Base-by-base conservation (phyloP, 495 filamentous ascomycete genomes). In the Trichoderma gamsii region DNA sequence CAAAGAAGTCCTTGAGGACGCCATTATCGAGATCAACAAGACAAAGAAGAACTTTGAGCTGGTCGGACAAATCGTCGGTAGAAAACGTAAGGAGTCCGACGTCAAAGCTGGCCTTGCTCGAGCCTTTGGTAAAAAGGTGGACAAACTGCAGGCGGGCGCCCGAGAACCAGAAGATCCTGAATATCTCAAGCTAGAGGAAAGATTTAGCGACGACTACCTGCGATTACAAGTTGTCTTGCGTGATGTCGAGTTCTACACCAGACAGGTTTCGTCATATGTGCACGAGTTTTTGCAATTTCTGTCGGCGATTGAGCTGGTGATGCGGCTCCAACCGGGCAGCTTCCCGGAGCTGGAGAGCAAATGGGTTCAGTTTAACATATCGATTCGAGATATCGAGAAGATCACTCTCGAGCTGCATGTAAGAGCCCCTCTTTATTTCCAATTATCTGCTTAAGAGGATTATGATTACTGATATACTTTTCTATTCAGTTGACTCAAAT, bases 1-100 rank as follows among this genome's bases (percentile, higher is more conserved):
- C 5, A 78, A 84, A 15, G 79, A 84, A 41, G 83, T 86, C 64
- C 83, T 95, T 65, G 88, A 87, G 25, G 85, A 84, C 15, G 86
- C 93, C 56, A 88, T 90, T 46, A 83, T 89, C 41, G 88, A 93
- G 29, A 97, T 99, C 73, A 96, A 98, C 79, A 91, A 93, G 69
- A 84, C 92, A 70, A 97, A 97, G 77, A 93, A 91, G 75, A 90
- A 94, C 15, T 91, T 91, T 29, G 91, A 97, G 70, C 84, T 96
- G 67, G 89, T 98, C 32, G 92, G 90, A 7, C 89, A 96, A 76
- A 92, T 96, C 70, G 88, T 95, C 49, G 85, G 88, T 63, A 85
- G 92, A 51, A 95, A 95, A 78, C 88, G 92, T 70, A 96, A 96
- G 73, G 92, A 97, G 69, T 93, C 92, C 0, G 92, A 97, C 79